Percentiles rank a stretch among this genome's conserved stretches.
Evolutionary conservation across 352 stramenopile species (phyloP).

Genomic region (Pythium insidiosum): DNA sequence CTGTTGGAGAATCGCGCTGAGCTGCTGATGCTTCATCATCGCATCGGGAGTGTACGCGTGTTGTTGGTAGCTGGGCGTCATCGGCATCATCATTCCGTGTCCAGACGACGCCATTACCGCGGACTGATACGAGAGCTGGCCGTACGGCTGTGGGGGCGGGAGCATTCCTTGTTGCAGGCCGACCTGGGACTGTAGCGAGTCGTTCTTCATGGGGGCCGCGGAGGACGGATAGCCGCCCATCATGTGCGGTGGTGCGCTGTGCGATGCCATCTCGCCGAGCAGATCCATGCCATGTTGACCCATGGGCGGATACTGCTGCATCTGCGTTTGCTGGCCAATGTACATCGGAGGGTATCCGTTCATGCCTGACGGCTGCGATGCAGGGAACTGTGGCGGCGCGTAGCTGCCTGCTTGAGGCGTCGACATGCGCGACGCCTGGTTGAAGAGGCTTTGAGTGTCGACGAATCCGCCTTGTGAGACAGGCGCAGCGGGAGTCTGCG

Average conservation of each 20-base stretch:
- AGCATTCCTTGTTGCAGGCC: slow-evolving; percentile 34
- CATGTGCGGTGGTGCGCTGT: no score
- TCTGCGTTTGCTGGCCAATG: background rate
- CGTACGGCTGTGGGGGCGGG: slow-evolving; percentile 47
- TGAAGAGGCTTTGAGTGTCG: slow-evolving; percentile 58
- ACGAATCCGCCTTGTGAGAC: slow-evolving; percentile 41
- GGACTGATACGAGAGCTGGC: slow-evolving; percentile 49
- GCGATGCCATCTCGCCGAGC: background rate
- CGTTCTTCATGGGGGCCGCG: slow-evolving; percentile 21
- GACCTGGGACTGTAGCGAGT: slow-evolving; percentile 25
- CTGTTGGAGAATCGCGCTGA: slow-evolving; percentile 40
- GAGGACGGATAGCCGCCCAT: background rate
- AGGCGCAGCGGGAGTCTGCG: slow-evolving; percentile 1
- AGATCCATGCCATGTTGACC: background rate
- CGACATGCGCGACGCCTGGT: slow-evolving; percentile 21
- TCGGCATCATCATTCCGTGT: slow-evolving; percentile 37
- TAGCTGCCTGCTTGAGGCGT: background rate
- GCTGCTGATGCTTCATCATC: slow-evolving; percentile 35
- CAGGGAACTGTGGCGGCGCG: background rate
- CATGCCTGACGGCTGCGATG: background rate
- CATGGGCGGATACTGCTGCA: background rate
- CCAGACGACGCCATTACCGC: slow-evolving; percentile 27
- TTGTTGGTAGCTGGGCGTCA: slow-evolving; percentile 4
- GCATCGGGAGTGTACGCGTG: background rate
- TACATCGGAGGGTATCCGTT: slow-evolving; percentile 2